Base-by-base conservation (phyloP, 176 grass and related monocot species). In the Bonia amplexicaulis region DNA sequence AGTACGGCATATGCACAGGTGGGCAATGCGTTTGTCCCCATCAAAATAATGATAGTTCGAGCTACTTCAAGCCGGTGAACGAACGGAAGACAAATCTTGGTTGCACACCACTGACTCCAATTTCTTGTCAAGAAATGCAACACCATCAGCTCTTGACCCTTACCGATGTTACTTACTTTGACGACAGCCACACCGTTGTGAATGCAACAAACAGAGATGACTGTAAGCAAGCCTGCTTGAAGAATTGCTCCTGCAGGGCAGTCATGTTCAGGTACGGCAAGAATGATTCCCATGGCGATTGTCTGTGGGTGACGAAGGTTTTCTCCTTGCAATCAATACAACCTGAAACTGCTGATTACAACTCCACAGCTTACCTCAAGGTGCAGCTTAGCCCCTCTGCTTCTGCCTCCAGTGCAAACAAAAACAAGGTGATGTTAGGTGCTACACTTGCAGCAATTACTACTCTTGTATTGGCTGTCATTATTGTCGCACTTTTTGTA, bases 1-100 rank as follows among this genome's bases (percentile, higher is more conserved):
- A 85, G 59, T 91, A 91, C 2, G 87, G 89, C 25, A 84, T 94
- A 78, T 94, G 84, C 75, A 80, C 87, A 41, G 81, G 86, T 19
- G 84, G 83, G 20, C 87, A 89, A 42, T 90, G 90, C 60, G 64
- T 14, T 41, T 92, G 90, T 80, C 83, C 90, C 3, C 47, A 63
- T 39, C 48, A 46, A 29, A 71, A 15, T 20, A 78, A 58, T n/a
- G 68, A 73, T 40, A 73, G 29, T 47, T 66, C 74, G 39, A 66
- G 23, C 37, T 91, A 87, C 47, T 94, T 94, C 81, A 85, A 79
- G 14, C 76, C 20, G 2, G 35, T 89, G 5, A 48, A 89, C 41
- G 65, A 60, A 12, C 6, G 61, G 65, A 85, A 87, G 63, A 42
- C 80, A 12, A 87, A 89, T 66, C 55, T 85, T 16, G 93, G 91